phyloP scores from a whole-genome alignment of 1,284 basidiomycete genomes.

The Thelephora terrestris region DNA sequence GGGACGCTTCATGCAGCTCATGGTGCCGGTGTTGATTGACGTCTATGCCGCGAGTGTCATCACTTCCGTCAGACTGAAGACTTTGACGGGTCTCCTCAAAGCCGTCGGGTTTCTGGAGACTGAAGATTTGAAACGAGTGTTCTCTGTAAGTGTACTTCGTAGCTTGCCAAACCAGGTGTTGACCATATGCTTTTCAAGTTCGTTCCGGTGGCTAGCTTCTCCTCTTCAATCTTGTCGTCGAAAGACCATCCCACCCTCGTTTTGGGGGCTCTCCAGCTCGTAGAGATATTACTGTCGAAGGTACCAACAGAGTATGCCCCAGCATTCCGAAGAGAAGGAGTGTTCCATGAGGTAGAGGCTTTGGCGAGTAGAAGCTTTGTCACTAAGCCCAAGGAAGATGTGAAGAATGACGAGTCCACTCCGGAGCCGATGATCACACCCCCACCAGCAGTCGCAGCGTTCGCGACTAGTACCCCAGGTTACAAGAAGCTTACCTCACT shows the following conservation, averaged over 20 bases:
- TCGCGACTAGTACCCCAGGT: constrained; percentile 41
- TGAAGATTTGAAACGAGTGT: constrained; percentile 62
- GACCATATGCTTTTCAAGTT: constrained; percentile 37
- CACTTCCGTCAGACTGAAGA: constrained; percentile 77
- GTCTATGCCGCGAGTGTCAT: constrained; percentile 93
- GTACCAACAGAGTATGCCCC: constrained; percentile 76
- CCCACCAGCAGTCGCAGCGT: constrained; percentile 21
- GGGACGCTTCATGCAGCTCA: constrained; percentile 72
- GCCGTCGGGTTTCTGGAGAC: constrained; percentile 81
- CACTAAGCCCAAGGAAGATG: constrained; percentile 43
- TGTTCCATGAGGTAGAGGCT: constrained; percentile 83
- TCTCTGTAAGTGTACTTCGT: constrained; percentile 45
- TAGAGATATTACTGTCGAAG: constrained; percentile 80
- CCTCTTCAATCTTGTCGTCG: constrained; percentile 85
- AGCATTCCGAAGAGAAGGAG: constrained; percentile 85
- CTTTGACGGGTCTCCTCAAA: constrained; percentile 78
- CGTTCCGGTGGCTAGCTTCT: constrained; percentile 86
- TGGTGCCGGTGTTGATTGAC: constrained; percentile 88
- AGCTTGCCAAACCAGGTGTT: background rate
- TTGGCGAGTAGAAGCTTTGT: constrained; percentile 52
- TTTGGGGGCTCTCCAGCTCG: constrained; percentile 81
- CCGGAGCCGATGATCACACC: constrained; percentile 24
- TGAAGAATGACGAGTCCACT: constrained; percentile 24
- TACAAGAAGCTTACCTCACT: constrained; percentile 58
- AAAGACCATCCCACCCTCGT: constrained; percentile 82